Base-by-base conservation (phyloP, 257 asterid genomes). In the Gynochthodes officinalis region DNA sequence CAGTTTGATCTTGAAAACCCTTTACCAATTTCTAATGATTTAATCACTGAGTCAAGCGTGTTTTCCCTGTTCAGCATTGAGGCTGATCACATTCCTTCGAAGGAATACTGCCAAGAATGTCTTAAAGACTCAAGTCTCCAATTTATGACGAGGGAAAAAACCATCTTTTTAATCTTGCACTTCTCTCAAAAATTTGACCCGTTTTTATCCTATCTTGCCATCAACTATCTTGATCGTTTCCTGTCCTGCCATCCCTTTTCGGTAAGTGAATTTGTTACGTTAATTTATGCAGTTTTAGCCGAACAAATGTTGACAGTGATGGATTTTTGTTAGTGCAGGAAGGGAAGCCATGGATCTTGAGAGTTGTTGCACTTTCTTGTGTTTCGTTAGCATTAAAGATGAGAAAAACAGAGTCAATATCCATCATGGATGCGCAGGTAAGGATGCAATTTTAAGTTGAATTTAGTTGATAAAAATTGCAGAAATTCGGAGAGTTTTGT, bases 221-320 rank as follows among this genome's bases (percentile, higher is more conserved):
- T 87, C 27, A 90, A 84, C 77, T 90, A 88, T 83, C 77, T 84
- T 75, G 96, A 90, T 73, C 95, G 97, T 37, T 87, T 88, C 79
- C 87, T 87, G 57, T 84, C 89, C n/a, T 46, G 69, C 48, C 88
- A 79, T 46, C 68, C 88, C 19, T 49, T 82, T 7, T 71, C 71
- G 83, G 92, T 90, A 80, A 9, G 7, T 50, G 5, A n/a, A 5
- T 4, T 16, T 21, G 43, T 27, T 42, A 1, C 13, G 15, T 5
- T 0, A 15, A 37, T 13, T 70, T 70, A 15, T 42, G 28, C 9
- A 19, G 10, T 30, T 30, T 18, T 48, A 10, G 44, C 4, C 23
- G 25, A 14, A 53, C 5, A 18, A 14, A 46, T 39, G 33, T 21
- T 32, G 37, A 21, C 18, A 9, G 42, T 55, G 5, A 50, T 18